Percentiles rank a stretch among this genome's conserved stretches.
Conservation (phyloP, 1,139 yeast species). For the Taphrina betulina region DNA sequence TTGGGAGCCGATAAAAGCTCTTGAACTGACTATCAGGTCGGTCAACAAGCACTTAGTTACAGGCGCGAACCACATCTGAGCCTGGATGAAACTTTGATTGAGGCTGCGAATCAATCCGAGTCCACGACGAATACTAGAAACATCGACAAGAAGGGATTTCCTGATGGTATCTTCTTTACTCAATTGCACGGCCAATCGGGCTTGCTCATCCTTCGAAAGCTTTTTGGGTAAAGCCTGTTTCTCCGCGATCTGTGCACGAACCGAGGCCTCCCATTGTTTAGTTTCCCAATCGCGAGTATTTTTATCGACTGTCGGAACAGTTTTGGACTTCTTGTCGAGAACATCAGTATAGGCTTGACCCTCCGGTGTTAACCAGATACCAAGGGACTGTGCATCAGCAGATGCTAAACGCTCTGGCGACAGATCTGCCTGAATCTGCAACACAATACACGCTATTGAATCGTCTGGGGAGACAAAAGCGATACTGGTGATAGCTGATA, state of each 20-base stretch:
- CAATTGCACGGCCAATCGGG: slow-evolving; percentile 59
- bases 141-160: slow-evolving; percentile 47
- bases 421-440: slow-evolving; percentile 44
- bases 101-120: slow-evolving; percentile 57
- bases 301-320: slow-evolving; percentile 37
- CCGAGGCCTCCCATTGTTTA: slow-evolving; percentile 82
- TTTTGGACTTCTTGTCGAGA: slow-evolving; percentile 48
- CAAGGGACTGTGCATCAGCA: slow-evolving; percentile 29
- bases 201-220: slow-evolving; percentile 73
- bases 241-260: slow-evolving; percentile 69
- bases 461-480: slow-evolving; percentile 68
- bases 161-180: slow-evolving; percentile 61
- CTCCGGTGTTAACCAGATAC: slow-evolving; percentile 66
- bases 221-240: slow-evolving; percentile 53
- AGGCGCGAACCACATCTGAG: slow-evolving; percentile 66
- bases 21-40: slow-evolving; percentile 41
- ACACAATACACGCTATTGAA: slow-evolving; percentile 55
- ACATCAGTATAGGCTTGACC: slow-evolving; percentile 72
- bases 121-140: slow-evolving; percentile 51
- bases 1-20: slow-evolving; percentile 42
- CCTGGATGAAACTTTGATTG: slow-evolving; percentile 60
- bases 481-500: slow-evolving; percentile 60
- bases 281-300: slow-evolving; percentile 82
- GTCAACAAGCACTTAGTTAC: slow-evolving; percentile 51
- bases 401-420: not conserved